A percentile compares a stretch with the other conserved stretches of the same genome.
Evolutionary conservation across 768 basidiomycete genomes (phyloP).

Genomic region (Chalciporus pseudorubinellus): DNA sequence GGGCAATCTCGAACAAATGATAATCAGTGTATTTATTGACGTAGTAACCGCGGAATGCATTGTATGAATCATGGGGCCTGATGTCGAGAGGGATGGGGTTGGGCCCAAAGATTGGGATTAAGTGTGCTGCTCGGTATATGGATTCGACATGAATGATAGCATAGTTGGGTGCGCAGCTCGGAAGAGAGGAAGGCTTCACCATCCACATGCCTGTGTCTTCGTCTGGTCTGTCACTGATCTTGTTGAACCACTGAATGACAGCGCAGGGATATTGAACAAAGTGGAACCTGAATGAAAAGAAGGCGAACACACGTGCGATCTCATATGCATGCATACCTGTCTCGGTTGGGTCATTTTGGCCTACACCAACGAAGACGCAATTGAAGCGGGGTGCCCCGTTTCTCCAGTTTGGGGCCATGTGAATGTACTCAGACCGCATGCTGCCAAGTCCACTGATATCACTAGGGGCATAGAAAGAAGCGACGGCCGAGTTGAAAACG

Average conservation of each 20-base stretch:
- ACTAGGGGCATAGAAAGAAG: conserved; percentile 28
- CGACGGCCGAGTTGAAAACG: conserved; percentile 22
- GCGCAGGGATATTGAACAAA: conserved; percentile 20
- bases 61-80: conserved; percentile 6
- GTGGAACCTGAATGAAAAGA: conserved; percentile 25
- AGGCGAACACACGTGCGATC: conserved; percentile 16
- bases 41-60: conserved; percentile 10
- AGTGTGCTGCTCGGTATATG: conserved; percentile 32
- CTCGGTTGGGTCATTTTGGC: background rate
- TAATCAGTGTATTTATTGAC: conserved; percentile 16
- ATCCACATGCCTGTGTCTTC: conserved; percentile 31
- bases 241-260: conserved; percentile 21
- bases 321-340: conserved; percentile 17
- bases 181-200: conserved; percentile 9
- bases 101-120: conserved; percentile 25
- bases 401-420: conserved; percentile 18
- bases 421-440: conserved; percentile 27
- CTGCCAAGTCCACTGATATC: conserved; percentile 23
- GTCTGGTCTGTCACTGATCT: conserved; percentile 18
- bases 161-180: conserved; percentile 2
- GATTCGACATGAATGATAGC: conserved; percentile 29
- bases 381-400: conserved; percentile 12
- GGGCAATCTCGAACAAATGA: background rate
- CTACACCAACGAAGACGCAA: conserved; percentile 19
- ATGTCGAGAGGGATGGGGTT: background rate